Evolutionary conservation across 495 filamentous ascomycete genomes (phyloP).

Genomic region (Aspergillus avenaceus): DNA sequence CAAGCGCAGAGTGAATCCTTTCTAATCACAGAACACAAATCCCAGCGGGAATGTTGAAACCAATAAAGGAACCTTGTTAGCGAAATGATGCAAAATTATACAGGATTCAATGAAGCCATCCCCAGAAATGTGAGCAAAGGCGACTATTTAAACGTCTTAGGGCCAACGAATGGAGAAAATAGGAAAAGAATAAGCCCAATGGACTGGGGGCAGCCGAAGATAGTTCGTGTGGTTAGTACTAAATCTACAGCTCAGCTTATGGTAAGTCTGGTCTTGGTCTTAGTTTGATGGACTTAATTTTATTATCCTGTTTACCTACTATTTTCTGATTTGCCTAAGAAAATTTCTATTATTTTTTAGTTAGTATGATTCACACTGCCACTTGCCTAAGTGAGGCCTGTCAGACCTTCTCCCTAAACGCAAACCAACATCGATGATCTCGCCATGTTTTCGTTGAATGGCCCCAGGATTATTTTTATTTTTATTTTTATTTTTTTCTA

Average conservation of each 20-base stretch:
- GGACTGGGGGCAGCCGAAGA: conserved; percentile 12
- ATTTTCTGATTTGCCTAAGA: not conserved
- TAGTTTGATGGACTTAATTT: not conserved
- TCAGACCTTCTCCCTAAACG: conserved; percentile 1
- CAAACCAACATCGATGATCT: conserved; percentile 5
- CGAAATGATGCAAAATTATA: not conserved
- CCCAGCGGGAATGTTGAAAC: not conserved
- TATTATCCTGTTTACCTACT: conserved; percentile 3
- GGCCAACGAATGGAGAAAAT: conserved; percentile 9
- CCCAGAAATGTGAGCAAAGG: conserved; percentile 12
- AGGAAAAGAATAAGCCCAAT: conserved; percentile 18
- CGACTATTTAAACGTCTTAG: conserved; percentile 20
- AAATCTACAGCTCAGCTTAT: conserved; percentile 16
- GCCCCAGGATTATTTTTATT: not conserved
- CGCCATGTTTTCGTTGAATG: not conserved
- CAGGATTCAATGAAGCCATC: conserved; percentile 3
- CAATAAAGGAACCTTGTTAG: not conserved
- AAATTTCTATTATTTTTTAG: not conserved
- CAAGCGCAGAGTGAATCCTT: not conserved
- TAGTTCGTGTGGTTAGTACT: conserved; percentile 7
- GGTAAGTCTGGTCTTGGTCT: conserved; percentile 1
- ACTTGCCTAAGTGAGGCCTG: conserved; percentile 4
- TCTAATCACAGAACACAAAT: not conserved
- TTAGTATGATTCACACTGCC: conserved; percentile 5
- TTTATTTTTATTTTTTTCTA: not conserved